These are phyloP conservation scores for barrel medic (Medicago truncatula) DNA, from an alignment of 306 rosid species.

Conservation along the genomic window MtrunA17r5.0-ANR NC_053049.1:39376001-39376500, in stretches of 20 bases:
- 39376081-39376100: constrained; percentile 45
- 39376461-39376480: no score
- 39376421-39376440: not conserved
- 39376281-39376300: not conserved
- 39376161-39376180: not conserved
- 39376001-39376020: constrained; percentile 44
- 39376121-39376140: constrained; percentile 27
- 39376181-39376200: not conserved
- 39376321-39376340: not conserved
- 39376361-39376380: not conserved
- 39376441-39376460: not conserved
- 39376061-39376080: constrained; percentile 55
- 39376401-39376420: not conserved
- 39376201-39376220: not conserved
- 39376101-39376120: constrained; percentile 30
- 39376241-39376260: not conserved
- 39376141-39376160: constrained; percentile 34
- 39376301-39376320: not conserved
- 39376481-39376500: no score
- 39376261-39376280: not conserved
- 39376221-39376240: not conserved
- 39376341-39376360: no score
- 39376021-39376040: constrained; percentile 45
- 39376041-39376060: constrained; percentile 53
- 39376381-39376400: not conserved